Evolutionary conservation across 495 filamentous ascomycete genomes (phyloP), one percentile per base, ranked within the genome.

Genomic region (Tuber calosporum): DNA sequence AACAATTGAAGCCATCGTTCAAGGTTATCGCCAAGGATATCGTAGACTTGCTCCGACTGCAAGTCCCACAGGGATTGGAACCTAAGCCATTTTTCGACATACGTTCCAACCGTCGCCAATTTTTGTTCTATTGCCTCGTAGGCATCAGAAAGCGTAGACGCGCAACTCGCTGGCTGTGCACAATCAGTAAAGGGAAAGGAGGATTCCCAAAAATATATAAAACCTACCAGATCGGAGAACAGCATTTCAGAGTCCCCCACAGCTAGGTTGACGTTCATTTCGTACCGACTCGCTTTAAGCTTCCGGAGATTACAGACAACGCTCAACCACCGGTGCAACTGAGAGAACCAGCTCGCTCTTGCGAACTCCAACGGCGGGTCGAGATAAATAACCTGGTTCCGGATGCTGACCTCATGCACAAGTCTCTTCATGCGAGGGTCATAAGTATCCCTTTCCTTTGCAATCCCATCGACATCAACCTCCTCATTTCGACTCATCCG

Each of bases 1-100:
- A 99, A 89, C 11, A 97, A 83, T 82, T 97, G 93, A 20, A 98
- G 87, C 95, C 95, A 99, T 72, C 91, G 88, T 6, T 92, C 90
- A 11, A 99, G 86, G 79, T 97, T 89, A 68, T 97, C 93, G n/a
- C 93, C 92, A 1, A 99, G 85, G 36, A 91, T 86, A 71, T 94
- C 92, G 77, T 96, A 96, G 0, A 99, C 93, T 74, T 97, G 91
- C 77, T 97, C 96, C 6, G 93, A 91, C 80, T 96, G 93, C 72
- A 99, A 85, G 84, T 99, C 95, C 95, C 95, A 99, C 34, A 99
- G 87, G 4, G 94, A 97, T 83, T 99, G 95, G 83, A 98, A 99
- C 80, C 97, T 95, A 45, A 98, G 85, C 95, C 95, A 99, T 83
- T 97, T 93, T 80, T 97, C 92, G 17, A 98, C 91, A 81, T 98